phyloP scores from a whole-genome alignment of 352 stramenopile genomes.

The Globisporangium cederbergense region DNA sequence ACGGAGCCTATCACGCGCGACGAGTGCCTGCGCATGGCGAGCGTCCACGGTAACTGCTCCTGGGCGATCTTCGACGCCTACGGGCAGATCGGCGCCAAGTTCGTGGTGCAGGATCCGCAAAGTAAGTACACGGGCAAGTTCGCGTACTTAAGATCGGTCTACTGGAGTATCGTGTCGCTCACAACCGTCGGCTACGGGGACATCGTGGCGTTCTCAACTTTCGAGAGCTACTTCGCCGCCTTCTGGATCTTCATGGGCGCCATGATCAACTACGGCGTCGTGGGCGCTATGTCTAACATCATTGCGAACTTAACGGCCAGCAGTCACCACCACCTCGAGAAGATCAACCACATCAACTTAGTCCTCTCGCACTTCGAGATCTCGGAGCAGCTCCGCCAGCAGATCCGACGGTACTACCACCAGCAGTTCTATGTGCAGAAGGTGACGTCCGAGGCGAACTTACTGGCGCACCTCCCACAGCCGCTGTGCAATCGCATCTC shows the following conservation, averaged over 20 bases:
- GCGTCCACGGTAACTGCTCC: constrained; percentile 57
- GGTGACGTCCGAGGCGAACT: constrained; percentile 56
- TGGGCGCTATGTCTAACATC: constrained; percentile 75
- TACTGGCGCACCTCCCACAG: constrained; percentile 49
- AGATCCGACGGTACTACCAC: constrained; percentile 75
- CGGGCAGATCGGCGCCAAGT: constrained; percentile 49
- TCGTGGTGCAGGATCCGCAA: constrained; percentile 24
- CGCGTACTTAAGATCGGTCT: constrained; percentile 67
- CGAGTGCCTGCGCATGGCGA: constrained; percentile 43
- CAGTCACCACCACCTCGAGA: constrained; percentile 59
- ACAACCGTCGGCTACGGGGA: constrained; percentile 78
- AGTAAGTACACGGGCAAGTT: constrained; percentile 55
- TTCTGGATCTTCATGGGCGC: constrained; percentile 63
- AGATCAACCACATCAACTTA: constrained; percentile 65
- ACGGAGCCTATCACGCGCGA: constrained; percentile 30
- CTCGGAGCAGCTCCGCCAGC: constrained; percentile 45
- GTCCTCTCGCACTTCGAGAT: constrained; percentile 61
- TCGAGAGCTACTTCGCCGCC: constrained; percentile 63
- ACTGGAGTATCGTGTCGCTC: constrained; percentile 71
- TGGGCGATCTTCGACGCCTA: constrained; percentile 73
- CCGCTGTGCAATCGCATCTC: constrained; percentile 71
- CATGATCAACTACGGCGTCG: constrained; percentile 78
- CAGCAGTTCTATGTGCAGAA: constrained; percentile 76
- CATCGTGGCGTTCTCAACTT: constrained; percentile 71
- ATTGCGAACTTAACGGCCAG: constrained; percentile 66